Base-by-base conservation (phyloP, 2,329 filamentous ascomycete genomes). In the Waltergamsia citrina region DNA sequence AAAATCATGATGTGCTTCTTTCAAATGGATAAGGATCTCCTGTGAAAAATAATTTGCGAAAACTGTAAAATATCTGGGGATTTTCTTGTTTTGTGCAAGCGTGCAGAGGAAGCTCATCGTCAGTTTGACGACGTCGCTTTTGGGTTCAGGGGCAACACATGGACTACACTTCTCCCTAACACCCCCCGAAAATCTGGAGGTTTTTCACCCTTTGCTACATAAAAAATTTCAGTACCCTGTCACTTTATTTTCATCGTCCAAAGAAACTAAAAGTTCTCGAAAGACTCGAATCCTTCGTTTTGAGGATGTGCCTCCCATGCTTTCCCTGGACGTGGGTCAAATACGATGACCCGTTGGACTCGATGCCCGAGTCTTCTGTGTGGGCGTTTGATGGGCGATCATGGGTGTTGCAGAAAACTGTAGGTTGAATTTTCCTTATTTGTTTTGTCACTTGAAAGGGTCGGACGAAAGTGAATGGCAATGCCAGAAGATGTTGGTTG, bases 231-330 rank as follows among this genome's bases (percentile, higher is more conserved):
- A 12, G 4, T 14, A 3, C 8, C 20, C 15, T n/a, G 14, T 21
- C 12, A 11, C 16, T 19, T 18, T 16, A 30, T 38, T 36, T 36
- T 14, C 22, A 3, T 7, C 14, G 14, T 33, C 21, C 23, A 19
- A 14, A 32, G 25, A 27, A 27, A 24, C n/a, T 11, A 19, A 8
- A 14, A 12, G n/a, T 15, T 15, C 29, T 19, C 3, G 22, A 7
- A 20, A 20, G 6, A 3, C 12, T 14, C 9, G 15, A 16, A 12
- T 11, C 9, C 7, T n/a, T 9, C 26, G 17, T n/a, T 14, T n/a
- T n/a, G n/a, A 33, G 24, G 30, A 74, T 74, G 69, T 75, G 70
- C 44, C 55, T 71, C n/a, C 60, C 64, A 5, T 71, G 66, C 45
- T 72, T 70, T 51, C 61, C 67, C 0, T 65, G 49, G 65, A 69